Evolutionary conservation across 495 filamentous ascomycete genomes (phyloP), one percentile per base, ranked within the genome.

Genomic region (Penicillium paradoxum): DNA sequence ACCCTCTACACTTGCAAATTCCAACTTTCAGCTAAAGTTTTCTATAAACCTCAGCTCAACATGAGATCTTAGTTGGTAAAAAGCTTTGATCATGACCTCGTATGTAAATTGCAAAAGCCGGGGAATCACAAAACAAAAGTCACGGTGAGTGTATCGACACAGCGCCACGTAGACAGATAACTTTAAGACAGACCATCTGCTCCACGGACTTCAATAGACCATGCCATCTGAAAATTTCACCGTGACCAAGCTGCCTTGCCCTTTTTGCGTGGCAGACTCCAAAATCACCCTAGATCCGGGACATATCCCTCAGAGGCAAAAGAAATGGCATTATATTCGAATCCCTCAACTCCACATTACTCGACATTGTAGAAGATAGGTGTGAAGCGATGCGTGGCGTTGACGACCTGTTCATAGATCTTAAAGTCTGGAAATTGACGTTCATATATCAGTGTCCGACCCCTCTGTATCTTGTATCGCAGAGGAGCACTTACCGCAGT

Each of bases 391-490:
- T 97, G 93, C 10, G 89, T 91, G n/a, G 85, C 83, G 58, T 96
- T 87, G 11, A 96, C 91, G 6, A 97, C 84, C 0, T 86, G 81
- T 49, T 92, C 87, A 40, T 85, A 85, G 45, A 90, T 79, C 55
- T 77, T 80, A 67, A 85, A 91, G 74, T 97, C 91, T 95, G 58
- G n/a, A n/a, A n/a, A n/a, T n/a, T n/a, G n/a, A n/a, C n/a, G n/a
- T n/a, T n/a, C n/a, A n/a, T n/a, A n/a, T n/a, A n/a, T n/a, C n/a
- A n/a, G n/a, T n/a, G 1, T 13, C 14, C 7, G 21, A 1, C 5
- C 37, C 17, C 24, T 27, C 24, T 27, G 3, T 27, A 27, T 22
- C n/a, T 15, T 19, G 19, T 32, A 22, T 19, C 19, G n/a, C 19
- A 49, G 43, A 36, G 62, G 37, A 30, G 42, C 27, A 53, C 68